These are phyloP conservation scores for Mycena polygramma DNA, from an alignment of 768 basidiomycete species.

Conservation along the genomic window DNA sequence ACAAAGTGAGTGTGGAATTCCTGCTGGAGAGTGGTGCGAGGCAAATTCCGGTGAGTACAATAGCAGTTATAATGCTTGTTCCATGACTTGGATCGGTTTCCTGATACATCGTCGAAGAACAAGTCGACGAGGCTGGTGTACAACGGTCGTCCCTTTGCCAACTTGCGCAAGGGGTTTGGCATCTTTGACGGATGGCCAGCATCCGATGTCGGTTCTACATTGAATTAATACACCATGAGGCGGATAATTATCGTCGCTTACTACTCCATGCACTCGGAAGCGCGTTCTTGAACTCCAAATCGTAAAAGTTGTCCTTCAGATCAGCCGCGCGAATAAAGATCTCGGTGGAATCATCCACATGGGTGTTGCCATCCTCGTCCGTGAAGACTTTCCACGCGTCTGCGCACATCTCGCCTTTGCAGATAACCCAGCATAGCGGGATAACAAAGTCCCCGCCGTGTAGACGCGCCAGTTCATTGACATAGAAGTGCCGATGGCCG, in stretches of 20 bases:
- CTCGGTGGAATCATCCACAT: neutral
- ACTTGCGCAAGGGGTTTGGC: constrained; percentile 48
- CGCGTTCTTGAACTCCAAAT: constrained; percentile 8
- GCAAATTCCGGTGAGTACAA: constrained; percentile 51
- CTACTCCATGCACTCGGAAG: neutral
- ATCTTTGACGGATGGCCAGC: constrained; percentile 37
- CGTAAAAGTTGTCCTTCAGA: neutral
- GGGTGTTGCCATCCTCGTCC: neutral
- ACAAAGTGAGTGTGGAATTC: constrained; percentile 54
- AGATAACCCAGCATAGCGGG: constrained; percentile 37
- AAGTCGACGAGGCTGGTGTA: constrained; percentile 49
- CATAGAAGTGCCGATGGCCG: constrained; percentile 12
- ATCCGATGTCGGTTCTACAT: neutral
- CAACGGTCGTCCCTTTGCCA: constrained; percentile 48
- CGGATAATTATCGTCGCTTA: neutral
- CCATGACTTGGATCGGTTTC: constrained; percentile 58
- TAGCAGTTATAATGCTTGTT: constrained; percentile 61
- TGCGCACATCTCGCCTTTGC: constrained; percentile 13
- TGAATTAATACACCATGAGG: neutral
- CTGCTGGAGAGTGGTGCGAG: constrained; percentile 49
- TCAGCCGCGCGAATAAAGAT: neutral
- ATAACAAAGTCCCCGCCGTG: constrained; percentile 32
- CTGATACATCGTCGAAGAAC: constrained; percentile 58
- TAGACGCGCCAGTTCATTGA: constrained; percentile 35
- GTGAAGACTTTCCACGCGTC: neutral